Base-by-base conservation (phyloP, 2,329 filamentous ascomycete species). In the Fusarium aywerte region DNA sequence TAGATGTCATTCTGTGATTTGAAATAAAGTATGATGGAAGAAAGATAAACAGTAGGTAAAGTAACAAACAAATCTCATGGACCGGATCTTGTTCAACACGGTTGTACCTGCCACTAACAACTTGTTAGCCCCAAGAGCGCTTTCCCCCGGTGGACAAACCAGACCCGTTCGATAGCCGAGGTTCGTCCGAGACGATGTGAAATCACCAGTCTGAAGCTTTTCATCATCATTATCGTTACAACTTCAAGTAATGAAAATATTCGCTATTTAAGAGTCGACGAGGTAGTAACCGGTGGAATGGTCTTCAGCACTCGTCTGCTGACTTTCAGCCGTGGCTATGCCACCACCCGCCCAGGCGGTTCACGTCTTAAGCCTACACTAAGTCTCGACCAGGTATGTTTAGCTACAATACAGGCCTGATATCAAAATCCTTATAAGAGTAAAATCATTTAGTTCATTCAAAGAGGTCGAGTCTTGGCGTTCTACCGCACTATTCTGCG, bases 401-500 rank as follows among this genome's bases (percentile, higher is more conserved):
- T 31, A 25, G 27, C 20, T n/a, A 12, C n/a, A 38, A 21, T 31
- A 35, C 40, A n/a, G 18, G 12, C 21, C 15, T 21, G 7, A 43
- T 18, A n/a, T 27, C 15, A 36, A 33, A 20, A 6, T 10, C 32
- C 31, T 58, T 73, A 35, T 73, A 56, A 32, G 6, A 13, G 39
- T 36, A 6, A 21, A 6, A 20, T 38, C 20, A 5, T 11, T 1
- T 55, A 89, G 87, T 90, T 90, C 59, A 79, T 90, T 48, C 86
- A 89, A 71, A 80, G 88, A 33, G 75, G 79, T 9, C 82, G 83
- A 58, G 86, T 81, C 7, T 72, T 90, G 21, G 79, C 85, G 0
- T 79, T 90, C 42, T 90, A 89, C 76, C 82, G 88, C 33, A 80
- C 78, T 18, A 84, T 90, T 54, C 73, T 89, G 32, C 84, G 87